Evolutionary conservation across 208 protist species (phyloP).

Genomic region (Crithidia expoeki): DNA sequence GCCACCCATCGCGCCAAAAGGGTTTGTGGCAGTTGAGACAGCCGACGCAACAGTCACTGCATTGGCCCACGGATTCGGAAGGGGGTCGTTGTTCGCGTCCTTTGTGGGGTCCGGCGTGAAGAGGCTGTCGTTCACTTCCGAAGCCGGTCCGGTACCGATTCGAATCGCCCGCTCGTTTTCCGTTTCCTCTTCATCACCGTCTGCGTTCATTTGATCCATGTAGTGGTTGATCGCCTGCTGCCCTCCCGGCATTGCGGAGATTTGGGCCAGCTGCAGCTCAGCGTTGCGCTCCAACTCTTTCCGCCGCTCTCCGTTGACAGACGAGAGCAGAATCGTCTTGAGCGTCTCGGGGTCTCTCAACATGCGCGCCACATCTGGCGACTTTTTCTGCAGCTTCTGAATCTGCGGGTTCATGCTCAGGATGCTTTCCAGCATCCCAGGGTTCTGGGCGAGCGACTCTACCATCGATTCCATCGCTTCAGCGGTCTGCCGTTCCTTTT

Average conservation of each 20-base stretch:
- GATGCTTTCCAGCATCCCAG: conserved; percentile 56
- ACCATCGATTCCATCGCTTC: conserved; percentile 74
- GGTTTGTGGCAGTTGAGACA: neutral
- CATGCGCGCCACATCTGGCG: conserved; percentile 59
- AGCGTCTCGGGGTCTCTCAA: conserved; percentile 72
- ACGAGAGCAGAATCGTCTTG: conserved; percentile 72
- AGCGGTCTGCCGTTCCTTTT: conserved; percentile 44
- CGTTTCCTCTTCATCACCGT: conserved; percentile 33
- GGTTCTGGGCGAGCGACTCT: conserved; percentile 68
- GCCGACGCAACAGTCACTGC: neutral
- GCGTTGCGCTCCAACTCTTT: conserved; percentile 56
- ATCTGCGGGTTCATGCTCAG: conserved; percentile 47
- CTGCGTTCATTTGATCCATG: conserved; percentile 37
- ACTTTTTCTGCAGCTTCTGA: conserved; percentile 50
- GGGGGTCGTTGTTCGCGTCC: conserved; percentile 57
- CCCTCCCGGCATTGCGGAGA: conserved; percentile 67
- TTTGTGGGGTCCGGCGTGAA: conserved; percentile 52
- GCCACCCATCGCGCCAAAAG: neutral
- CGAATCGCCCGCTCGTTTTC: conserved; percentile 26
- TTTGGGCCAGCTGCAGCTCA: conserved; percentile 70
- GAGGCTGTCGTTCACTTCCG: conserved; percentile 11
- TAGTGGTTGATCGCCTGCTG: conserved; percentile 70
- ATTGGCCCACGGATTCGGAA: conserved; percentile 63
- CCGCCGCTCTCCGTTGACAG: conserved; percentile 68
- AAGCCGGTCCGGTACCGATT: conserved; percentile 9